Evolutionary conservation across 106 monocot genomes (phyloP), one percentile per base, ranked within the genome.

Genomic region (Acorus gramineus): DNA sequence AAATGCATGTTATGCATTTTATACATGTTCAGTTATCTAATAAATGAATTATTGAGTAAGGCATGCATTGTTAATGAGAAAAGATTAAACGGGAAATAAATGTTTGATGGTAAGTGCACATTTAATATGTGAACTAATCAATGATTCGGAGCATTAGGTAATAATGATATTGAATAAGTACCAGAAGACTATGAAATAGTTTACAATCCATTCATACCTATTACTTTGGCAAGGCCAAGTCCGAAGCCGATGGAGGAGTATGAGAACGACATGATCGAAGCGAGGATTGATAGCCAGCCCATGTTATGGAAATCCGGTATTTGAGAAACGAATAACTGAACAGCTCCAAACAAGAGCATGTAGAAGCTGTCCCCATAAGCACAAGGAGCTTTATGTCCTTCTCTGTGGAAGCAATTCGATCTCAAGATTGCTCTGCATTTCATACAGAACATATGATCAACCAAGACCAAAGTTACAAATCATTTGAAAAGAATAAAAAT

Each of bases 291-390:
- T 52, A 95, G 90, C 90, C 86, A 90, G 11, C 72, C 90, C 84
- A 95, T 86, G 56, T 84, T 76, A 13, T 90, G 86, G 46, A 95
- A 84, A 64, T 84, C 82, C 0, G 94, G 90, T 60, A 95, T 90
- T 67, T 76, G 82, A 12, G 89, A 90, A 45, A 80, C 75, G 7
- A 86, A 5, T 3, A 86, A 50, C 72, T 95, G 86, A 49, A 82
- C 68, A 44, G 64, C 75, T 13, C 94, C 94, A 78, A 95, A 95
- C 48, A 80, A 6, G 45, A 90, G 47, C 82, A 86, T 95, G 63
- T 76, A 86, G 8, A 46, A 61, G 50, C 14, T 67, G 12, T 63
- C 56, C 6, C 68, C 61, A 46, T 59, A 79, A 3, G 65, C 47
- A 62, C 91, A 92, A 2, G 62, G 66, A 55, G 81, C 76, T 6